A percentile compares a stretch with the other conserved stretches of the same genome.
Evolutionary conservation across 2,329 filamentous ascomycete genomes (phyloP).

Genomic region (Alternaria sp.): DNA sequence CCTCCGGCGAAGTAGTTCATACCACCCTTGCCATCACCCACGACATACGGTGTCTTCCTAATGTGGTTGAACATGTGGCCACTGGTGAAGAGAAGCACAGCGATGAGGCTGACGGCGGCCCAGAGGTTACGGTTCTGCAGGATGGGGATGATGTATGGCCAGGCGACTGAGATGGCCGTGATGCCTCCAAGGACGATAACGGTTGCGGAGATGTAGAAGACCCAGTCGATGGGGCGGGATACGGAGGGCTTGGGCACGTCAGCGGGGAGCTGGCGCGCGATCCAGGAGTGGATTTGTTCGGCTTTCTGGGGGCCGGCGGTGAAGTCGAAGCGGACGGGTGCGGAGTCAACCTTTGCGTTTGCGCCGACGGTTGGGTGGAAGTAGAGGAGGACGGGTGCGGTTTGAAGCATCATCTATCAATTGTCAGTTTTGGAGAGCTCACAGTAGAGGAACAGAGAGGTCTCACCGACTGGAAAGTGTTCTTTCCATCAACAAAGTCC

Average conservation of each 20-base stretch:
- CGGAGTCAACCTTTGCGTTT: constrained; percentile 71
- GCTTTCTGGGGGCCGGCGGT: constrained; percentile 74
- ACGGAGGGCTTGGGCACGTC: constrained; percentile 75
- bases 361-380: constrained; percentile 86
- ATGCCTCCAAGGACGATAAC: constrained; percentile 72
- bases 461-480: constrained; percentile 85
- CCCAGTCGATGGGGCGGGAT: constrained; percentile 84
- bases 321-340: constrained; percentile 85
- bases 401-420: constrained; percentile 86
- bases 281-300: constrained; percentile 79
- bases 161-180: constrained; percentile 73
- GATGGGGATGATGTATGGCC: constrained; percentile 79
- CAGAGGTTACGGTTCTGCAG: constrained; percentile 91
- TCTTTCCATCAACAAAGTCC: constrained; percentile 85
- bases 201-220: constrained; percentile 71
- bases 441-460: background rate
- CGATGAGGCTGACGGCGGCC: constrained; percentile 87
- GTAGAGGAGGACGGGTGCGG: constrained; percentile 85
- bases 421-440: background rate
- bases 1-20: constrained; percentile 89
- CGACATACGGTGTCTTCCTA: constrained; percentile 90
- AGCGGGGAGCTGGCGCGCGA: constrained; percentile 75
- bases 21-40: constrained; percentile 81
- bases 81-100: constrained; percentile 89
- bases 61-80: constrained; percentile 99